Evolutionary conservation across 2,329 filamentous ascomycete species (phyloP).

Genomic region (Xylaria hypoxylon): DNA sequence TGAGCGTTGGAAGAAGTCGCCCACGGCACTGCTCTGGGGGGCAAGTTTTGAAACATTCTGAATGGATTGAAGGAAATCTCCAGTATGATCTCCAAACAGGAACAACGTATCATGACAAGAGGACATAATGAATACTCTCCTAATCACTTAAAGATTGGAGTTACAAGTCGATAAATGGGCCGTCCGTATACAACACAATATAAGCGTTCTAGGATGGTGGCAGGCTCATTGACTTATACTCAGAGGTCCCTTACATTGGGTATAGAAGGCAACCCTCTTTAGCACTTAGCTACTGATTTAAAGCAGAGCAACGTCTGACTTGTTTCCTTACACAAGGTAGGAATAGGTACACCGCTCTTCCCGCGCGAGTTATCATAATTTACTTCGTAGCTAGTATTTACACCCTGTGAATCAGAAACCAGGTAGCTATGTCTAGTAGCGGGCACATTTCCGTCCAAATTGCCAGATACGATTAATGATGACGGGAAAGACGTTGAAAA

Average conservation of each 20-base stretch:
- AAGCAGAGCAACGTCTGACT: not conserved
- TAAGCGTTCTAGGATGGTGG: no score
- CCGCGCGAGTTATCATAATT: no score
- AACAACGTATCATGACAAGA: not conserved
- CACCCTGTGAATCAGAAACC: not conserved
- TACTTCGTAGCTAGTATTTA: not conserved
- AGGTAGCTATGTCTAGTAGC: not conserved
- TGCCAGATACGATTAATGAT: not conserved
- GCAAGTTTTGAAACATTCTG: not conserved
- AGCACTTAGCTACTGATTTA: no score
- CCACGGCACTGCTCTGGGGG: not conserved
- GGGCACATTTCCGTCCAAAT: not conserved
- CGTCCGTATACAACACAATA: no score
- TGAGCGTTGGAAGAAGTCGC: conserved; percentile 8
- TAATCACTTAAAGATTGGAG: not conserved
- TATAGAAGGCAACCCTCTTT: no score
- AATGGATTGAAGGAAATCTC: conserved; percentile 5
- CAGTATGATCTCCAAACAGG: conserved; percentile 22
- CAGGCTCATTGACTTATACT: not conserved
- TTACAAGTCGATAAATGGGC: not conserved
- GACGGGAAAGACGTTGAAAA: not conserved
- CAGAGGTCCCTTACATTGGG: no score
- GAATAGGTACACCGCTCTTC: not conserved
- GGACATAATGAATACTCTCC: not conserved
- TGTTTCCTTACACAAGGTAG: not conserved